Base-by-base conservation (phyloP, 345 rosid species). In the Odontarrhena argentea region DNA sequence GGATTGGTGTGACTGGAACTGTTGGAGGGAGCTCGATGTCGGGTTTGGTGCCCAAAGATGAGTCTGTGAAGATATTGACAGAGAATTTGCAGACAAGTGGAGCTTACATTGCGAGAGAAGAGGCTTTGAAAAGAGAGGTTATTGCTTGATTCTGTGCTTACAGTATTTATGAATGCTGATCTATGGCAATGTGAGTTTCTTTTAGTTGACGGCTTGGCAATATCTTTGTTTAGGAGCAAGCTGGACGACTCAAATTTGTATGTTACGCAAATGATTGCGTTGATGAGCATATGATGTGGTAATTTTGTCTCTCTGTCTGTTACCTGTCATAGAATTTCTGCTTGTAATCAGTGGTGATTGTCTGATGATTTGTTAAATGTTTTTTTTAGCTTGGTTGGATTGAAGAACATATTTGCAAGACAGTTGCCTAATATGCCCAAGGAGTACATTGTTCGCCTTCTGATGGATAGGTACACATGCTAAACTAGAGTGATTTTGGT, bases 341-440 rank as follows among this genome's bases (percentile, higher is more conserved):
- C 49, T 35, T 25, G 26, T 14, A 24, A 59, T 64, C n/a, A 11
- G 38, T 61, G 58, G 53, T 2, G 18, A 47, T 11, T 32, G 12
- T 63, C 25, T 60, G 72, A 25, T 60, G 9, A 22, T 46, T 54
- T 55, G 54, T 63, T 56, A 24, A 43, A 38, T 1, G 14, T 14
- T 68, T 55, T 18, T 77, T 34, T 43, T 75, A 95, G 99, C 92
- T 80, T 95, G 89, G 86, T 95, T 70, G 99, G 97, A 42, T 80
- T 95, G 82, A 95, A 95, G 90, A 95, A 95, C 65, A 91, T 95
- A 71, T 91, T 95, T 87, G 88, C 96, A 45, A 86, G 89, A 78
- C 99, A 95, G 70, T 83, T 95, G 60, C 98, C 99, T 49, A 95
- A 95, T 77, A 95, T 95, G 99, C 99, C 99, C 3, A 95, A 89